Evolutionary conservation across 2,329 filamentous ascomycete genomes (phyloP).

Genomic region (Lasiodiplodia sp.): DNA sequence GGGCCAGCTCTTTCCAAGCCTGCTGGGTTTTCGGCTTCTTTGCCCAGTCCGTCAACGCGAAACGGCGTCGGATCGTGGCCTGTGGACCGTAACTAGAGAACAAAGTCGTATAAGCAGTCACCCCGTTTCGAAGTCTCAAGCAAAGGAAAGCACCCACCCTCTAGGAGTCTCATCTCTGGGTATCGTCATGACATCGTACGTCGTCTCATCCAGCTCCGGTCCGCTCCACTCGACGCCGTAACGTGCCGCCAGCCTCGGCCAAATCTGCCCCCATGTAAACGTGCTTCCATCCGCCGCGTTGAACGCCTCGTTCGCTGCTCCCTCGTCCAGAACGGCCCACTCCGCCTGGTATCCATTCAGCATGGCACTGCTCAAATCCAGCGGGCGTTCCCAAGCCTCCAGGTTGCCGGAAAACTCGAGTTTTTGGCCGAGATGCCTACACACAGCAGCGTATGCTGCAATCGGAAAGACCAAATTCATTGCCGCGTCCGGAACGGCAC

Average conservation of each 20-base stretch:
- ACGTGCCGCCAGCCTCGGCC: conserved; percentile 55
- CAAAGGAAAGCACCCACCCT: conserved; percentile 32
- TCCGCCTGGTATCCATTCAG: conserved; percentile 59
- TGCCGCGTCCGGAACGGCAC: conserved; percentile 57
- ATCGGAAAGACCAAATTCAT: conserved; percentile 60
- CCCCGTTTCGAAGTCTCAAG: background rate
- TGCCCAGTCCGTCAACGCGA: conserved; percentile 57
- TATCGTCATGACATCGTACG: conserved; percentile 36
- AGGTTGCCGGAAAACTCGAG: conserved; percentile 56
- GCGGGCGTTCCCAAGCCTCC: conserved; percentile 53
- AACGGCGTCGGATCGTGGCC: conserved; percentile 47
- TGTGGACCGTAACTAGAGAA: conserved; percentile 46
- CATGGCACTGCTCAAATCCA: conserved; percentile 53
- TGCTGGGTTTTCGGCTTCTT: conserved; percentile 51
- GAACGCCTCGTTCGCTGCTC: conserved; percentile 55
- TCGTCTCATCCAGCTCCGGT: conserved; percentile 38
- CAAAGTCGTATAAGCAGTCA: conserved; percentile 13
- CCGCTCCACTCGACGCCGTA: conserved; percentile 51
- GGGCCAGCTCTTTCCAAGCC: conserved; percentile 56
- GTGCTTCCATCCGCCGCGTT: conserved; percentile 56
- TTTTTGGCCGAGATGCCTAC: conserved; percentile 49
- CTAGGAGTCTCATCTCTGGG: conserved; percentile 41
- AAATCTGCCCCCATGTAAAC: conserved; percentile 58
- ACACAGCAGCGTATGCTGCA: conserved; percentile 59
- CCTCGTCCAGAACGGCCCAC: conserved; percentile 56